Evolutionary conservation across 768 basidiomycete genomes (phyloP), one percentile per base, ranked within the genome.

Genomic region (Kwoniella shandongensis): DNA sequence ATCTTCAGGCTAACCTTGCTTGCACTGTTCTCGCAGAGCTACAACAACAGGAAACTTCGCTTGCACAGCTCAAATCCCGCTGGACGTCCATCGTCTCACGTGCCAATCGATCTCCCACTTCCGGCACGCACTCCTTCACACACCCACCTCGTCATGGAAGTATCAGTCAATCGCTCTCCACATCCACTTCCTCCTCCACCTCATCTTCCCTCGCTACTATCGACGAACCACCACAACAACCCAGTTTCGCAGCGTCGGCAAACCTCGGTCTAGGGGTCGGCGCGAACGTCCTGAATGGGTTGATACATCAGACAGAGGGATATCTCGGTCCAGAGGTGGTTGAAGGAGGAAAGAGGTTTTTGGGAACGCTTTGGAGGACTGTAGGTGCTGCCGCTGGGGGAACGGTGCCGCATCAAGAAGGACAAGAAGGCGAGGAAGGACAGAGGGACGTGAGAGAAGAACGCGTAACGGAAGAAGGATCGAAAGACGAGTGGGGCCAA

Each of bases 1-100:
- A 46, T 1, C 15, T n/a, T 15, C 5, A n/a, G 26, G n/a, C 26
- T 51, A 15, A 40, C 15, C 6, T 11, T 44, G 15, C n/a, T 45
- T 11, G n/a, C 52, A 39, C 25, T 35, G 4, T 15, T 13, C 7
- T 1, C 26, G 17, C 54, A 72, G 72, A 73, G 36, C 63, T 73
- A 1, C 58, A 48, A 3, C 29, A 44, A 17, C 69, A 74, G 45
- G 68, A 74, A 51, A 39, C 60, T 6, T 54, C 70, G 5, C 62
- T 74, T 20, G 47, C 54, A 12, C 32, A 53, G 18, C 63, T 74
- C 46, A 72, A 70, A 49, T 46, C 62, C 1, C 55, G 56, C 12
- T 74, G 70, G 70, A 64, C 69, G 4, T 46, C 52, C 18, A 66
- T 74, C 30, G 59, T 67, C n/a, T 63, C 69, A 35, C 62, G 63